These are phyloP conservation scores for Fusarium sp. DNA, from an alignment of 2,329 filamentous ascomycete genomes.

Conservation along the genomic window DNA sequence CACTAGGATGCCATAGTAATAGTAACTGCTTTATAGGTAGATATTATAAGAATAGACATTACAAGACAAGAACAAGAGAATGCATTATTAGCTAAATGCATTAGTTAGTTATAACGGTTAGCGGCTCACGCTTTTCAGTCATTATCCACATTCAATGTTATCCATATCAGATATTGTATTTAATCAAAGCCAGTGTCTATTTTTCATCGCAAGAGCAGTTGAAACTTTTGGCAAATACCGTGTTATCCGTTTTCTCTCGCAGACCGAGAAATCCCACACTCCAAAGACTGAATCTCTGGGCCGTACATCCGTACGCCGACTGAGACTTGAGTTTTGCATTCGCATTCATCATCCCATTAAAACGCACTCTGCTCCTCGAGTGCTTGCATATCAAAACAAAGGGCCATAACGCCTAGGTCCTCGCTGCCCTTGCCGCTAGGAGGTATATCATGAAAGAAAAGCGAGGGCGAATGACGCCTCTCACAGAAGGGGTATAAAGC, in stretches of 20 bases:
- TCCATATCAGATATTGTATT: not conserved
- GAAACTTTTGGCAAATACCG: conserved; percentile 45
- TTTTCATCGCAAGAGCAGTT: conserved; percentile 44
- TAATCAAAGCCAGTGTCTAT: conserved; percentile 34
- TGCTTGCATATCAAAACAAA: conserved; percentile 32
- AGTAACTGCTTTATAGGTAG: not conserved
- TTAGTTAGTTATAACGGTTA: not conserved
- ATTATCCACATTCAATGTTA: not conserved
- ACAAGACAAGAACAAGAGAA: not conserved
- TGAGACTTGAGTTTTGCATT: not conserved
- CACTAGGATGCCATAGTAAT: not conserved
- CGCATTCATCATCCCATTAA: conserved; percentile 34
- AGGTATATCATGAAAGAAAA: conserved; percentile 48
- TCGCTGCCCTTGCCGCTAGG: conserved; percentile 38
- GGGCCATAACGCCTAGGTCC: conserved; percentile 44
- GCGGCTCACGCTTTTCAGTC: too few species aligned
- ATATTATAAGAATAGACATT: not conserved
- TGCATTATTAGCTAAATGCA: too few species aligned
- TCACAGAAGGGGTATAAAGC: conserved; percentile 50
- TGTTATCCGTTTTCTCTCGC: conserved; percentile 24
- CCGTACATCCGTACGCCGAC: conserved; percentile 21
- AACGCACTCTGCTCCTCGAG: conserved; percentile 32
- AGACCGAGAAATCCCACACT: not conserved
- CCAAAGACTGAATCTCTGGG: not conserved
- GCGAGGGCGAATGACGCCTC: conserved; percentile 39